Percentiles rank a stretch among this genome's conserved stretches.
phyloP scores from a whole-genome alignment of 1,284 basidiomycete species.

The Inonotus hispidus region DNA sequence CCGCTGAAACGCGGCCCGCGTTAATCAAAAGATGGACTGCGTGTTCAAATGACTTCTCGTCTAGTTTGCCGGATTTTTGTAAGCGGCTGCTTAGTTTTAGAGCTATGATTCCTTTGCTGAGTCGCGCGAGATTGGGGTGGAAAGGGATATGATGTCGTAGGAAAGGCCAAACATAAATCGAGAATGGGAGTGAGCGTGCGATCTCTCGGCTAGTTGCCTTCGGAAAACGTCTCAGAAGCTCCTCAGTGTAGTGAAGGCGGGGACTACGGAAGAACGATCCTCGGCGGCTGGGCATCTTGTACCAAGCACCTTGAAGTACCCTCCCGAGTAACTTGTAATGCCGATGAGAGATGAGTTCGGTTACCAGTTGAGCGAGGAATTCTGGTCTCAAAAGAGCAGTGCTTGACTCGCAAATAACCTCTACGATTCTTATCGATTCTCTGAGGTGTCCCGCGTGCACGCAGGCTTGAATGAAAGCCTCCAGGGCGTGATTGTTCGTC shows the following conservation, averaged over 20 bases:
- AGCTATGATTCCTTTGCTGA: conserved; percentile 10
- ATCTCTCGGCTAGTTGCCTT: not conserved
- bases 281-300: not conserved
- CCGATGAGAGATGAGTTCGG: conserved; percentile 9
- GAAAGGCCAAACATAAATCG: conserved; percentile 14
- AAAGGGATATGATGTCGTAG: conserved; percentile 13
- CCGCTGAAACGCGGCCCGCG: conserved; percentile 34
- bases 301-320: conserved; percentile 3
- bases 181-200: conserved; percentile 14
- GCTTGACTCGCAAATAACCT: not conserved
- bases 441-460: not conserved
- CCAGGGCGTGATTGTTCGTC: not conserved
- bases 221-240: not conserved
- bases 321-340: conserved; percentile 7
- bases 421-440: conserved; percentile 5
- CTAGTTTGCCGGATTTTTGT: conserved; percentile 19
- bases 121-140: conserved; percentile 8
- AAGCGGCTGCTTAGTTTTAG: conserved; percentile 6
- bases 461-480: conserved; percentile 4
- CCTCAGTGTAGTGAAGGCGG: conserved; percentile 3
- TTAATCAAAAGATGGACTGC: conserved; percentile 33
- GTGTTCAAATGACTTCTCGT: conserved; percentile 6
- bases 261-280: conserved; percentile 3
- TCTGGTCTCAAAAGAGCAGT: conserved; percentile 1
- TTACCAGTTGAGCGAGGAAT: conserved; percentile 4